phyloP scores from a whole-genome alignment of 2,329 filamentous ascomycete genomes.

The Orbilia brochopaga region DNA sequence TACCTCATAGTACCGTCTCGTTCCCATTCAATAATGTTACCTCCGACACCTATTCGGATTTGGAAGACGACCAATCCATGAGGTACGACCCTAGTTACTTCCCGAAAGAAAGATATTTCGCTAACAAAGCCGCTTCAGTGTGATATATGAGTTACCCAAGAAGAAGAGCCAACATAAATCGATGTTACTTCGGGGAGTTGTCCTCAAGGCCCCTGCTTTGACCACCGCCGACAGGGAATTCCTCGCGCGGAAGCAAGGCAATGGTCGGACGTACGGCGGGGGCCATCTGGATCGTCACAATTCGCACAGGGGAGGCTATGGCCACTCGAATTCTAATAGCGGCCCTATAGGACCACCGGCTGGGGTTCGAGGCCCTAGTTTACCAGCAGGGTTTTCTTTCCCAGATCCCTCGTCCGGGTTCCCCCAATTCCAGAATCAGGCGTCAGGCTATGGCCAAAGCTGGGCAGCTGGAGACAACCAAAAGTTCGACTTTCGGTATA shows the following conservation, averaged over 20 bases:
- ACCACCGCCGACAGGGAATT: constrained; percentile 76
- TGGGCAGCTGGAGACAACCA: constrained; percentile 29
- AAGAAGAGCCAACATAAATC: constrained; percentile 81
- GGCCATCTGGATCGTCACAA: constrained; percentile 58
- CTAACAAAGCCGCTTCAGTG: constrained; percentile 67
- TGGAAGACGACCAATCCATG: constrained; percentile 86
- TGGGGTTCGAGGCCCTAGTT: constrained; percentile 46
- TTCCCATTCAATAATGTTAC: constrained; percentile 74
- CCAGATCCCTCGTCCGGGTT: constrained; percentile 8
- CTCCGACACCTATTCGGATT: constrained; percentile 67
- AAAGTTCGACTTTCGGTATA: constrained; percentile 29
- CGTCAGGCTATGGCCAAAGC: constrained; percentile 16
- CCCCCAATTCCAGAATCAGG: constrained; percentile 1
- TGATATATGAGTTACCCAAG: constrained; percentile 82
- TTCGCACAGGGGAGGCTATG: constrained; percentile 50
- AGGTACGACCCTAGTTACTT: constrained; percentile 67
- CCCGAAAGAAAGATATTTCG: too few relatives aligned
- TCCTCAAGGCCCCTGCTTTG: constrained; percentile 73
- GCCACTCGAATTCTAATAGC: constrained; percentile 60
- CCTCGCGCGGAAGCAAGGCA: constrained; percentile 69
- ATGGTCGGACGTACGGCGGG: constrained; percentile 71
- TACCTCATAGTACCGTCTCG: constrained; percentile 79
- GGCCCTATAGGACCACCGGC: constrained; percentile 60
- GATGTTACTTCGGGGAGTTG: constrained; percentile 85
- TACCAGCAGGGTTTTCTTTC: constrained; percentile 33